Evolutionary conservation across 1,284 basidiomycete species (phyloP).

Genomic region (Phlebopus sp.): DNA sequence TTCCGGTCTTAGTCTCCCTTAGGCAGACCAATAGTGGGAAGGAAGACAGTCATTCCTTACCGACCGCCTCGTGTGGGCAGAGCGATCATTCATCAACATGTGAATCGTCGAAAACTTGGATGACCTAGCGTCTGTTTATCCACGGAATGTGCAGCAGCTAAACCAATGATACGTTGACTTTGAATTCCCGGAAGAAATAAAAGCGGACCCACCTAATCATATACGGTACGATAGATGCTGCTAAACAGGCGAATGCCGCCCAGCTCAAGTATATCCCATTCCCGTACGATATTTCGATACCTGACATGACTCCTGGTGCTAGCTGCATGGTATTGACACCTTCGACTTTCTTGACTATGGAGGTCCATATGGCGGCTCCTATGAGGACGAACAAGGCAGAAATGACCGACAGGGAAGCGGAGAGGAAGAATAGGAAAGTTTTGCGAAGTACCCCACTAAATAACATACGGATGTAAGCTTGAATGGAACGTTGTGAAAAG

Average conservation of each 20-base stretch:
- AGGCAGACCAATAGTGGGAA: too few species aligned
- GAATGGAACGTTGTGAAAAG: conserved; percentile 1
- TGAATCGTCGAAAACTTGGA: conserved; percentile 20
- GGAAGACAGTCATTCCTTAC: too few species aligned
- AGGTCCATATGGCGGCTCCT: conserved; percentile 73
- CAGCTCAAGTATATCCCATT: conserved; percentile 62
- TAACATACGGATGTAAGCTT: conserved; percentile 5
- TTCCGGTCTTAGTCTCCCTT: too few species aligned
- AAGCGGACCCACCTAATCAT: conserved; percentile 55
- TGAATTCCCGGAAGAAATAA: not conserved
- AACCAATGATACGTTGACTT: conserved; percentile 1
- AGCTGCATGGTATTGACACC: conserved; percentile 54
- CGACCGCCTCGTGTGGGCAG: not conserved
- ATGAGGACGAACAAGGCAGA: conserved; percentile 64
- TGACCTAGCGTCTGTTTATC: conserved; percentile 42
- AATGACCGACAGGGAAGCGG: conserved; percentile 58
- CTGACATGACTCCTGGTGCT: conserved; percentile 45
- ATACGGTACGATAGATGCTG: conserved; percentile 66
- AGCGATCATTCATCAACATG: conserved; percentile 3
- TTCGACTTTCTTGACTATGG: conserved; percentile 62
- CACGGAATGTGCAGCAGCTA: conserved; percentile 70
- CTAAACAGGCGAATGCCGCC: conserved; percentile 66
- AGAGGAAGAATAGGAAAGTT: conserved; percentile 64
- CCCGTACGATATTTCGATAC: conserved; percentile 61
- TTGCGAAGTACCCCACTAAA: conserved; percentile 64